Percentiles rank a stretch among this genome's conserved stretches.
Evolutionary conservation across 345 rosid species (phyloP).

Genomic region (Carallia pectinifolia): DNA sequence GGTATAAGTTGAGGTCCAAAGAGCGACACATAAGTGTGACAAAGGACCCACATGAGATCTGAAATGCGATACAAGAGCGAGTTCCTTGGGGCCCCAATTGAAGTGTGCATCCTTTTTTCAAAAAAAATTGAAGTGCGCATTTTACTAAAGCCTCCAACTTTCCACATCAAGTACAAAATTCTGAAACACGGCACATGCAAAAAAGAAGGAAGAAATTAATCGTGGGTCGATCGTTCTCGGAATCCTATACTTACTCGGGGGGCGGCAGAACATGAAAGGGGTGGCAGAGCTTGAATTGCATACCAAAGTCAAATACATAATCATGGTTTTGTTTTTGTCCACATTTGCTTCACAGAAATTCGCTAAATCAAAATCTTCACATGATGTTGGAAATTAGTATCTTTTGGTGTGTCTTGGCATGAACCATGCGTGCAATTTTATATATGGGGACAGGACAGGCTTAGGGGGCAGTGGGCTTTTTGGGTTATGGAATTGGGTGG

Average conservation of each 20-base stretch:
- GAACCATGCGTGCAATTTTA: constrained; percentile 19
- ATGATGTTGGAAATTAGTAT: too few species aligned
- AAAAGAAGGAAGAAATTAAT: constrained; percentile 7
- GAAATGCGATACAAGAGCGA: constrained; percentile 7
- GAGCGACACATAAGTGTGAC: constrained; percentile 5
- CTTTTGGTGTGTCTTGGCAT: constrained; percentile 7
- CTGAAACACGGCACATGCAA: constrained; percentile 6
- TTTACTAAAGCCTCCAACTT: not conserved
- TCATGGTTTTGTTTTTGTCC: not conserved
- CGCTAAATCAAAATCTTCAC: constrained; percentile 4
- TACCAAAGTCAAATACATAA: constrained; percentile 18
- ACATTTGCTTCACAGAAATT: constrained; percentile 18
- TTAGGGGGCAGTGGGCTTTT: not conserved
- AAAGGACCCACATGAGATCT: constrained; percentile 32
- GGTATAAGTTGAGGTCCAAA: not conserved
- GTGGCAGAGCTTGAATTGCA: not conserved
- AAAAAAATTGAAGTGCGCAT: not conserved
- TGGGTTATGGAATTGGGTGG: constrained; percentile 1
- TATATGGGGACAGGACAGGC: not conserved
- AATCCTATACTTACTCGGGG: constrained; percentile 18
- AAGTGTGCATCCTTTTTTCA: too few species aligned
- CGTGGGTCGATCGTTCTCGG: not conserved
- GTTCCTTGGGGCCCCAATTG: constrained; percentile 4
- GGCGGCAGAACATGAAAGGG: constrained; percentile 24
- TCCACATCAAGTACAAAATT: constrained; percentile 7